Conservation (phyloP, 2,329 filamentous ascomycete genomes). For the Penicillium sp. region DNA sequence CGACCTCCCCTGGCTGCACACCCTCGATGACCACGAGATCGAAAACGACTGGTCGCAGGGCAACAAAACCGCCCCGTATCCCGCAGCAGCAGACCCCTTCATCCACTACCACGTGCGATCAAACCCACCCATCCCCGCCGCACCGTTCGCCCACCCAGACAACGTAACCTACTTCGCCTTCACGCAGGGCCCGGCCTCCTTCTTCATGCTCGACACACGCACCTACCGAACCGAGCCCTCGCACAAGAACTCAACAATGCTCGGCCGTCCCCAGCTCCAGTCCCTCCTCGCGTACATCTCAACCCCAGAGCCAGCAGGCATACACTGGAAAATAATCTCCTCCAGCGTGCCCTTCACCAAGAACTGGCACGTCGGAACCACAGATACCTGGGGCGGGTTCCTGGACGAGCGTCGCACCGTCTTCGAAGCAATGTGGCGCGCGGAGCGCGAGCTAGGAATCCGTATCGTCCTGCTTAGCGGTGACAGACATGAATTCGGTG, state of each 20-base stretch:
- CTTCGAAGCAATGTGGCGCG: slow-evolving; percentile 89
- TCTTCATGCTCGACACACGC: slow-evolving; percentile 92
- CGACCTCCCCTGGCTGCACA: slow-evolving; percentile 89
- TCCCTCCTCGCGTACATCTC: slow-evolving; percentile 77
- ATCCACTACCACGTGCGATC: slow-evolving; percentile 77
- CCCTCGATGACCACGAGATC: slow-evolving; percentile 95
- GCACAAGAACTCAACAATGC: slow-evolving; percentile 72
- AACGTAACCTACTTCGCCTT: slow-evolving; percentile 86
- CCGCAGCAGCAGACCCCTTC: slow-evolving; percentile 78
- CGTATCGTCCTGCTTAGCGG: slow-evolving; percentile 84
- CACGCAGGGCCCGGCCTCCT: slow-evolving; percentile 81
- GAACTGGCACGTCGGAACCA: slow-evolving; percentile 86
- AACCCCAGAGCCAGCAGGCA: slow-evolving; percentile 68
- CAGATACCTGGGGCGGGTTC: slow-evolving; percentile 95
- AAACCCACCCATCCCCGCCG: slow-evolving; percentile 67
- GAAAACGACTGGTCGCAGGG: slow-evolving; percentile 81
- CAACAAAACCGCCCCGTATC: slow-evolving; percentile 77
- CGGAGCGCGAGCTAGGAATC: slow-evolving; percentile 65
- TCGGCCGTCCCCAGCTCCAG: slow-evolving; percentile 72
- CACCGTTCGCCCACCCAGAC: slow-evolving; percentile 51
- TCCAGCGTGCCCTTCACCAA: slow-evolving; percentile 94
- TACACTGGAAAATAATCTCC: slow-evolving; percentile 91
- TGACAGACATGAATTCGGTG: slow-evolving; percentile 95
- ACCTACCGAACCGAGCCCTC: slow-evolving; percentile 66
- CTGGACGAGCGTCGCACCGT: slow-evolving; percentile 73